phyloP scores from a whole-genome alignment of 169 alveolate species.

The Plasmodium reichenowi region DNA sequence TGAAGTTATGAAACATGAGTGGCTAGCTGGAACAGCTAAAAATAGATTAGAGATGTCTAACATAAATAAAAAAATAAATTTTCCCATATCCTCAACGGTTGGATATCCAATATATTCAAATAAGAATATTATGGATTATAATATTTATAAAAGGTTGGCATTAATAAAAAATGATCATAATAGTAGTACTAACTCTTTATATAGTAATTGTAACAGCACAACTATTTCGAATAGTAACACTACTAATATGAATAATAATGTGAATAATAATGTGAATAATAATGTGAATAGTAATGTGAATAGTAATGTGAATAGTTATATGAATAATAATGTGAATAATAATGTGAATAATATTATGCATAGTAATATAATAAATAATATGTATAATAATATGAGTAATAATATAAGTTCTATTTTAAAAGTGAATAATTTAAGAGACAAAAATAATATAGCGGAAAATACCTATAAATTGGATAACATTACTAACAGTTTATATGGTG shows the following conservation, averaged over 20 bases:
- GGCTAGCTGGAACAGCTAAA: slow-evolving; percentile 78
- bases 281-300: not conserved
- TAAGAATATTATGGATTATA: slow-evolving; percentile 37
- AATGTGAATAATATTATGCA: not conserved
- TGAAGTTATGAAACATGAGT: slow-evolving; percentile 79
- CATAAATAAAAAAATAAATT: slow-evolving; percentile 54
- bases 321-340: not conserved
- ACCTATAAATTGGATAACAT: not conserved
- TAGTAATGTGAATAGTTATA: not conserved
- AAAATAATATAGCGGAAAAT: too few relatives aligned
- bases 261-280: not conserved
- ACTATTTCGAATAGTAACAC: not conserved
- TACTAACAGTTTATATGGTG: not conserved
- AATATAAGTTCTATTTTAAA: too few relatives aligned
- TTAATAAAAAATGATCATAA: slow-evolving; percentile 25
- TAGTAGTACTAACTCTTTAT: not conserved
- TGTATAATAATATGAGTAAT: not conserved
- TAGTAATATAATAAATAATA: not conserved
- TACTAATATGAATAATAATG: slow-evolving; percentile 1
- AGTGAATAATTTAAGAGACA: too few relatives aligned
- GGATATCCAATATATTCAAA: slow-evolving; percentile 32
- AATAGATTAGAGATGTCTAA: slow-evolving; percentile 53
- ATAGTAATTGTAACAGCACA: not conserved
- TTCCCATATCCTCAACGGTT: slow-evolving; percentile 69
- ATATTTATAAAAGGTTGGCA: slow-evolving; percentile 22